Percentiles rank a stretch among this genome's conserved stretches.
These are phyloP conservation scores for Pseudopyrenochaeta lycopersici DNA, from an alignment of 2,329 filamentous ascomycete genomes.

Conservation along the genomic window DNA sequence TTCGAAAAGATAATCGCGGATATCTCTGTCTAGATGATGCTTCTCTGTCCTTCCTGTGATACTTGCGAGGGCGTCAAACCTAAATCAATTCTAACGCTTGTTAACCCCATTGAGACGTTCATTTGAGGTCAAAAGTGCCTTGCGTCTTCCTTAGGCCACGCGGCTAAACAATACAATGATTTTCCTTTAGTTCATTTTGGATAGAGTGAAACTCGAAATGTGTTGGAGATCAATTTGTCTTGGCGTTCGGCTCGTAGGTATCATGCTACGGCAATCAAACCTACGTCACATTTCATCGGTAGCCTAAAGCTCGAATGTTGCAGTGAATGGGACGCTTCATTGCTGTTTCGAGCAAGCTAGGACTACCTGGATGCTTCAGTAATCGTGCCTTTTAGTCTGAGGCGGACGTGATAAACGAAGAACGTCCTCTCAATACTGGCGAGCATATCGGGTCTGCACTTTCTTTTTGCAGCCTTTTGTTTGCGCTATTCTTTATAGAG, in stretches of 20 bases:
- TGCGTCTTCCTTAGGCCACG: not conserved
- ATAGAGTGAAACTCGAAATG: constrained; percentile 11
- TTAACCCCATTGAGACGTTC: not conserved
- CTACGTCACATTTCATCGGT: not conserved
- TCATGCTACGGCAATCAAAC: constrained; percentile 7
- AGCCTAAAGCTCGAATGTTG: not conserved
- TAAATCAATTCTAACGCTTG: too few species aligned
- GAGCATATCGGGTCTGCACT: constrained; percentile 8
- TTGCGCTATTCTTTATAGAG: not conserved
- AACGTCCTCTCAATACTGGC: not conserved
- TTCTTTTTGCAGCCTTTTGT: not conserved
- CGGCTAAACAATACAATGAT: not conserved
- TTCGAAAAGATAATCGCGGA: too few species aligned
- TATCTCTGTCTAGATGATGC: too few species aligned
- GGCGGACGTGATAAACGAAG: constrained; percentile 10
- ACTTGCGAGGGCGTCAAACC: too few species aligned
- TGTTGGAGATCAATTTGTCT: constrained; percentile 6
- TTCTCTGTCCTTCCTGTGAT: too few species aligned
- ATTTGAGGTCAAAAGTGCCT: not conserved
- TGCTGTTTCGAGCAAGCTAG: constrained; percentile 14
- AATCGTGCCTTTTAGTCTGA: constrained; percentile 1
- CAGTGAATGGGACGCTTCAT: constrained; percentile 14
- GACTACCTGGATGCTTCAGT: constrained; percentile 3
- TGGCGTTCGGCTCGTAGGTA: not conserved
- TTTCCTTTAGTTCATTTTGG: not conserved